Conservation (phyloP, 306 rosid genomes). For the Cucumis cinereus region DNA sequence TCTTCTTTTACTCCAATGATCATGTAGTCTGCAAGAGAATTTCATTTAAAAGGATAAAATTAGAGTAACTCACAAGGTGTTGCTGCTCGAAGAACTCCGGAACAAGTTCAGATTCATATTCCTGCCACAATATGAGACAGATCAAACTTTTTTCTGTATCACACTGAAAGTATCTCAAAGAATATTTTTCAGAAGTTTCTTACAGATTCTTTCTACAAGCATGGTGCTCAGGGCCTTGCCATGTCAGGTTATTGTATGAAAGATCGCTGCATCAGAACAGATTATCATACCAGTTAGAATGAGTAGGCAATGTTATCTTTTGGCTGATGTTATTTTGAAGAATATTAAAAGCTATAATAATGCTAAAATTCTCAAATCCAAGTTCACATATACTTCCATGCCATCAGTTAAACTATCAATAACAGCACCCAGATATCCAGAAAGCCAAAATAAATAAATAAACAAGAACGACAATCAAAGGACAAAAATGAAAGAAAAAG, state of each 20-base stretch:
- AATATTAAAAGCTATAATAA: background rate
- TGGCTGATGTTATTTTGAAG: background rate
- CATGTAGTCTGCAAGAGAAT: background rate
- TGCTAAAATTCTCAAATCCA: background rate
- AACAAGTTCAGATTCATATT: constrained; percentile 69
- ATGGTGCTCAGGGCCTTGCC: constrained; percentile 44
- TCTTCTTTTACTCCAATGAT: background rate
- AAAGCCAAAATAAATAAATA: background rate
- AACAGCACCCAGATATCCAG: background rate
- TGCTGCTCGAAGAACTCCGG: constrained; percentile 33
- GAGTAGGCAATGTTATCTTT: background rate
- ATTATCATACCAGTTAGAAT: background rate
- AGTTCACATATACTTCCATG: background rate
- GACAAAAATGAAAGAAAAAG: background rate
- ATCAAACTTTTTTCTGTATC: constrained; percentile 6
- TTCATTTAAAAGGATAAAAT: constrained; percentile 2
- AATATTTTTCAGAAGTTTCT: constrained; percentile 7
- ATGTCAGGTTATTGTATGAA: constrained; percentile 74
- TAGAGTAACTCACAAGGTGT: constrained; percentile 37
- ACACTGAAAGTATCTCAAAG: constrained; percentile 8
- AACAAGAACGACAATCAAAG: background rate
- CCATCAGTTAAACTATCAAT: background rate
- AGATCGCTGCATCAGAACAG: constrained; percentile 54
- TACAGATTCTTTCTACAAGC: constrained; percentile 52
- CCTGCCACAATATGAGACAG: constrained; percentile 27